These are phyloP conservation scores for Paratinospora sagittata DNA, from an alignment of 164 flowering plant species.

Conservation along the genomic window DNA sequence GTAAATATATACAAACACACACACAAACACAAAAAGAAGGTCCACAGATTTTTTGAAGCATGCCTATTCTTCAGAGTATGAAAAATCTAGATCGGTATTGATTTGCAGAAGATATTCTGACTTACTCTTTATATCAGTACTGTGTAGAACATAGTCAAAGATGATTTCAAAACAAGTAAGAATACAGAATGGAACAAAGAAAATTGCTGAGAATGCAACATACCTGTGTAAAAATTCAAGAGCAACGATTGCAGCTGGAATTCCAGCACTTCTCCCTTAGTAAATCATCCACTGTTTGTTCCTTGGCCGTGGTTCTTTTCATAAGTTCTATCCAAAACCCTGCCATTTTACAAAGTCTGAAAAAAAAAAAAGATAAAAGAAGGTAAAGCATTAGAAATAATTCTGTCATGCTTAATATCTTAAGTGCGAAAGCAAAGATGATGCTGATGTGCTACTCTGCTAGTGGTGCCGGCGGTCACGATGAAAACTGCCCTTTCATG, in stretches of 20 bases:
- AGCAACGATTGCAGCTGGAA: constrained; percentile 93
- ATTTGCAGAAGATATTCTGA: not conserved
- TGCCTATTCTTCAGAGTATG: not conserved
- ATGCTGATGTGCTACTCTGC: not conserved
- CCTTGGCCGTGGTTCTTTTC: constrained; percentile 81
- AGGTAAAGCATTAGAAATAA: not conserved
- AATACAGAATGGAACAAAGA: not conserved
- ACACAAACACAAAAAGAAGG: not conserved
- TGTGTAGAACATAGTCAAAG: not conserved
- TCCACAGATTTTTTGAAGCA: not conserved
- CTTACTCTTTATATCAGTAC: not conserved
- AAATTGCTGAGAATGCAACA: not conserved
- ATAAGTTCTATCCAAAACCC: constrained; percentile 97
- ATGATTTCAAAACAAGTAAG: not conserved
- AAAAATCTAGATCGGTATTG: not conserved
- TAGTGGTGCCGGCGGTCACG: not conserved
- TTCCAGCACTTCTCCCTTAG: constrained; percentile 97
- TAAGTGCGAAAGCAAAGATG: too few relatives aligned
- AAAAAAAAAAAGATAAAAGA: constrained; percentile 10
- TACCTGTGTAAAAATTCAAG: constrained; percentile 97
- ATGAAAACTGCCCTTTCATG: not conserved
- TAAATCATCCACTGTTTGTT: constrained; percentile 89
- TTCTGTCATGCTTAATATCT: not conserved
- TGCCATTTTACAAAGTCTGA: constrained; percentile 84
- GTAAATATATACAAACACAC: too few relatives aligned